Evolutionary conservation across 768 basidiomycete genomes (phyloP).

Genomic region (Pleurotus cornucopiae): DNA sequence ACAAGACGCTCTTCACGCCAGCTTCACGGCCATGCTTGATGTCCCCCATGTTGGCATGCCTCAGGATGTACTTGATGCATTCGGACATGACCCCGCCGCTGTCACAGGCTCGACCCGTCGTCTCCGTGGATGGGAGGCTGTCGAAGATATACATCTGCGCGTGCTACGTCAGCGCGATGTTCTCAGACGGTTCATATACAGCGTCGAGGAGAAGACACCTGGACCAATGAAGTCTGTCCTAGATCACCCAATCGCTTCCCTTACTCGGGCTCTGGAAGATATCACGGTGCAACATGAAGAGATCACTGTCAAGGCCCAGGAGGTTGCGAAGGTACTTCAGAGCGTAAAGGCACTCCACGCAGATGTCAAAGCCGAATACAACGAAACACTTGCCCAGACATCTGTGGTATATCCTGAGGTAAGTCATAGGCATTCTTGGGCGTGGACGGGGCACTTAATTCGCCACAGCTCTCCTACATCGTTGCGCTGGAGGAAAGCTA

Average conservation of each 20-base stretch:
- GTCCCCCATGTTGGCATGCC: conserved; percentile 48
- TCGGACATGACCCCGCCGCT: conserved; percentile 75
- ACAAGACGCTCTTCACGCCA: conserved; percentile 57
- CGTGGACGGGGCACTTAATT: neutral
- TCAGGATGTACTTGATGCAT: conserved; percentile 65
- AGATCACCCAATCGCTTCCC: conserved; percentile 47
- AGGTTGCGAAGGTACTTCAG: conserved; percentile 44
- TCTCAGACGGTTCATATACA: conserved; percentile 36
- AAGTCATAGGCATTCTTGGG: conserved; percentile 12
- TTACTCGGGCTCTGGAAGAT: conserved; percentile 44
- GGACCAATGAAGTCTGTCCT: conserved; percentile 31
- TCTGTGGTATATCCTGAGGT: conserved; percentile 82
- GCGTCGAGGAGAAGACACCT: conserved; percentile 18
- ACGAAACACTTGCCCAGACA: conserved; percentile 58
- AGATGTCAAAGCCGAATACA: conserved; percentile 60
- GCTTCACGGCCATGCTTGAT: conserved; percentile 43
- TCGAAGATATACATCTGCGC: conserved; percentile 71
- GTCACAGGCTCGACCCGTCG: conserved; percentile 63
- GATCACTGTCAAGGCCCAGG: conserved; percentile 42
- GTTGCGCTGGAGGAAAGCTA: conserved; percentile 75
- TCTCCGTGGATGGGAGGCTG: conserved; percentile 62
- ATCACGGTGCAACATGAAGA: conserved; percentile 44
- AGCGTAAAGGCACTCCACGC: conserved; percentile 53
- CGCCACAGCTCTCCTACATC: conserved; percentile 59
- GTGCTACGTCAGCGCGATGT: conserved; percentile 56